Evolutionary conservation across 768 basidiomycete species (phyloP), one percentile per base, ranked within the genome.

Genomic region (Leccinum sublutescens): DNA sequence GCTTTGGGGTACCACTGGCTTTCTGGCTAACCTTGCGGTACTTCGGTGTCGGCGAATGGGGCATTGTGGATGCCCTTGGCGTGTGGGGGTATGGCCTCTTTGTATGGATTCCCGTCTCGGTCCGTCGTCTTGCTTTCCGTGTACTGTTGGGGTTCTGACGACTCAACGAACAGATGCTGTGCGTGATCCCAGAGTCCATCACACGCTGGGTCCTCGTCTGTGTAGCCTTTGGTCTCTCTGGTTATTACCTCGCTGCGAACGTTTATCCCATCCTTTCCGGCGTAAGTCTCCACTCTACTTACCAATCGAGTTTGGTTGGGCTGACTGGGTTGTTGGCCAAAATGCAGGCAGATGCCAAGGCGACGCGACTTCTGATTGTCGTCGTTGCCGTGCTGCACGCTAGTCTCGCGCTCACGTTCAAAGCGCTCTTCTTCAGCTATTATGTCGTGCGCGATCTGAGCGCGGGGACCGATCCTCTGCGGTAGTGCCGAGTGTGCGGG

Each of bases 211-310:
- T 80, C 2, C 80, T 97, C 29, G 86, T 90, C 19, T 83, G 83
- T 12, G 50, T 86, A 49, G 95, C 85, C 0, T 91, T 91, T 64
- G 78, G 77, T 1, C 75, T 93, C 19, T 98, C 96, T 7, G 93
- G 94, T 2, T 93, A 85, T 77, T 98, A 95, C 80, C 80, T 99
- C 29, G 79, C 81, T 14, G 79, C 80, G 23, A 93, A 95, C 67
- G 84, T 97, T 50, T 98, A 97, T 65, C 96, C 96, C 4, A 83
- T 97, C 54, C 85, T 98, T 29, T 85, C 90, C 36, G 82, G 85
- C 9, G 94, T 95, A 65, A 65, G 89, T 79, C 52, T 47, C 5
- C 0, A 12, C 19, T 52, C 23, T 21, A 15, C 9, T 58, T 54
- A 8, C 19, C 56, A 23, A 10, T 8, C 52, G 14, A 33, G 17